Evolutionary conservation across 495 filamentous ascomycete genomes (phyloP).

Genomic region (Podospora didyma): DNA sequence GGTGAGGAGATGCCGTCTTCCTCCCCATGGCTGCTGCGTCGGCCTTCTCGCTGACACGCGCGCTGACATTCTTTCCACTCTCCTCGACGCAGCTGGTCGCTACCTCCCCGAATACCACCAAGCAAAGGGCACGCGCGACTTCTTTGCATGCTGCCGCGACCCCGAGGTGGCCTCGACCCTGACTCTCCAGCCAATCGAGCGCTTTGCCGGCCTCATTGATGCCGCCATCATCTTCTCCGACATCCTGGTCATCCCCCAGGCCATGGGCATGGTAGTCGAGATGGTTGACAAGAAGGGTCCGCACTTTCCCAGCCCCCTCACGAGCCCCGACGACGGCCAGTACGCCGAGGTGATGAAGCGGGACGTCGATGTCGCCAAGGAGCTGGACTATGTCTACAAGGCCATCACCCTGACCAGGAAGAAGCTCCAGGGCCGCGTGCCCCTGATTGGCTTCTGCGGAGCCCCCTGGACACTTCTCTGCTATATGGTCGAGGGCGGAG

Average conservation of each 20-base stretch:
- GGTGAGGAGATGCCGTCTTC: constrained; percentile 47
- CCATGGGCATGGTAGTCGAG: constrained; percentile 93
- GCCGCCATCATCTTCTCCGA: constrained; percentile 99
- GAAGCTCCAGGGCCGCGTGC: constrained; percentile 84
- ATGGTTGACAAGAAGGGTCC: constrained; percentile 97
- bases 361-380: constrained; percentile 74
- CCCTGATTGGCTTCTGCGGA: constrained; percentile 94
- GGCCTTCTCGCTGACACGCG: too few relatives aligned
- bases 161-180: constrained; percentile 89
- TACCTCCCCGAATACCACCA: constrained; percentile 98
- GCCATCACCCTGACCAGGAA: constrained; percentile 87
- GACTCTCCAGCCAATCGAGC: constrained; percentile 90
- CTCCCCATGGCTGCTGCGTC: not conserved
- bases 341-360: constrained; percentile 72
- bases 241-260: constrained; percentile 95
- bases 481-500: constrained; percentile 98
- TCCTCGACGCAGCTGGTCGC: constrained; percentile 65
- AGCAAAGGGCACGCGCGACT: constrained; percentile 83
- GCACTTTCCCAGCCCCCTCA: constrained; percentile 82
- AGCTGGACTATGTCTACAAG: constrained; percentile 90
- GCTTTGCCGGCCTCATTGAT: constrained; percentile 84
- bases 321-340: constrained; percentile 71
- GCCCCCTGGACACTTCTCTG: constrained; percentile 95
- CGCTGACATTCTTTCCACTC: constrained; percentile 14
- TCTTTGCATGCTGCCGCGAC: constrained; percentile 93